Evolutionary conservation across 345 rosid genomes (phyloP), one percentile per base, ranked within the genome.

Genomic region (Cardamine occulta): DNA sequence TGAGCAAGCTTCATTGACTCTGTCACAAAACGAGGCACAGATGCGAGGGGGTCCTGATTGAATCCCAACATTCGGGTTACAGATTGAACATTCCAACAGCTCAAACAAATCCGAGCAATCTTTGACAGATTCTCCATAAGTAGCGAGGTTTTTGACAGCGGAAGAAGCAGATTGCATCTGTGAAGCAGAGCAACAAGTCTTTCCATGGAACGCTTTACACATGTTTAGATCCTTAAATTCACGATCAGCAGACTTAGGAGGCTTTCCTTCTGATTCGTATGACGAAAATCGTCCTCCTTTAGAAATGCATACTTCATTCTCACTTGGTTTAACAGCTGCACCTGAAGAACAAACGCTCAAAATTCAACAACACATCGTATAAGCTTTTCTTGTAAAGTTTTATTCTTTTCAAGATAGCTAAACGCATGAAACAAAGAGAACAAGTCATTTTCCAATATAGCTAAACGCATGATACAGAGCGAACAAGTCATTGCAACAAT

Each of bases 21-120:
- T 74, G 54, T 84, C 89, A 83, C 95, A 93, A 47, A 91, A 82
- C 2, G 94, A 87, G 64, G 85, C 68, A 67, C 93, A 88, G 17
- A 91, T 73, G 62, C 79, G 82, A 2, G 91, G 90, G 64, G 86
- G 85, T 72, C 88, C 93, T 21, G 91, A 81, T 63, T 80, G 87
- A 68, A 86, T 79, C 47, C 91, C 96, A 37, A 87, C 72, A 5
- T 15, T 65, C 10, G 91, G 89, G 80, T 89, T 88, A 17, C 98
- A 91, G 59, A 89, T 82, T 21, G 96, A 91, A 70, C 93, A 88
- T 79, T 91, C 96, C 84, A 89, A 67, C 63, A 86, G 77, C 60
- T 87, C 95, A 93, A 92, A 93, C 49, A 86, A 58, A n/a, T 86
- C 82, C 82, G 87, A 79, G 63, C 96, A 94, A 45, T 87, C 93